Evolutionary conservation across 257 asterid species (phyloP), one percentile per base, ranked within the genome.

Genomic region (Forsythia suspensa): DNA sequence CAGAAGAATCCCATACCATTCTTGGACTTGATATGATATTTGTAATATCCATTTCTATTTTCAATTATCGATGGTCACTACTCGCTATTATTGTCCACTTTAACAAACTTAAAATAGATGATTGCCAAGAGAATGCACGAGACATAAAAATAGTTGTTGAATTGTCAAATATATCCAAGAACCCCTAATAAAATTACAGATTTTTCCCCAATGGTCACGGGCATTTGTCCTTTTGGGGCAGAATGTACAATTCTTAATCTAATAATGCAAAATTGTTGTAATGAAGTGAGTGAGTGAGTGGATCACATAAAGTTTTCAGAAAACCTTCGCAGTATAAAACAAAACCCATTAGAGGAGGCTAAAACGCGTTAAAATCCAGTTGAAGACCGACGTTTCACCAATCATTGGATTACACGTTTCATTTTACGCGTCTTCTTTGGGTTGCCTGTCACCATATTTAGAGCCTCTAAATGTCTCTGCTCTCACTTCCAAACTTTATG

Each of bases 191-290:
- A 21, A 81, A 80, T 85, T 80, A 85, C 84, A 76, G 84, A 85
- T 66, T 80, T 24, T 75, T 51, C 78, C 65, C 79, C 34, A 29
- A 2, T 37, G 71, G 86, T 88, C 94, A 90, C 94, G 91, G 94
- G 92, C 55, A 66, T 84, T 87, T 87, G 92, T 90, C 91, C 76
- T 44, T 75, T 78, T 9, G 69, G 37, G 84, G 73, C 80, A 38
- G 61, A 39, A 84, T 73, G 88, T 83, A 76, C 90, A 76, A 81
- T 74, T 78, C 81, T 74, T 20, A 77, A 11, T 68, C 42, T 57
- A 41, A 39, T 59, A 59, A 59, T 70, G 75, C 74, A 77, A 84
- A 44, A 63, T 9, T 51, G 85, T 78, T 75, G 67, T 39, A 65
- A 63, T 37, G 37, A 73, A 73, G 78, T 80, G 80, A 61, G 48